Evolutionary conservation across 2,329 filamentous ascomycete genomes (phyloP).

Genomic region (Stemphylium beticola): DNA sequence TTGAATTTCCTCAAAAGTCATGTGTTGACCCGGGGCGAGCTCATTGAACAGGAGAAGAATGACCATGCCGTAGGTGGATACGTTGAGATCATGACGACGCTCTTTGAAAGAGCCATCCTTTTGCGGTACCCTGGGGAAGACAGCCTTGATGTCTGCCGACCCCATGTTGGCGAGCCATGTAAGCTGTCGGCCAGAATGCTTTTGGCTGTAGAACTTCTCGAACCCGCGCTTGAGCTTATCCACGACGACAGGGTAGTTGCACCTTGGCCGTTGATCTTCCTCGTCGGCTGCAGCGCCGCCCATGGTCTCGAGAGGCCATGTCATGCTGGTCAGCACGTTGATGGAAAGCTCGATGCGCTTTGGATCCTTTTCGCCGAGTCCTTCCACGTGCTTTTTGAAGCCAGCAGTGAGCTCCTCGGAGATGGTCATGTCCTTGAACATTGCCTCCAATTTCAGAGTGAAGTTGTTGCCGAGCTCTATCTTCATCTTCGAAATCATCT

Average conservation of each 20-base stretch:
- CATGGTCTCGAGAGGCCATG: conserved; percentile 93
- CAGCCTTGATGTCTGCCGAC: conserved; percentile 83
- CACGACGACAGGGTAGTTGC: conserved; percentile 77
- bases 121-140: conserved; percentile 73
- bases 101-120: conserved; percentile 71
- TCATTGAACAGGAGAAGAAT: conserved; percentile 91
- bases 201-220: conserved; percentile 83
- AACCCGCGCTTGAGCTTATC: conserved; percentile 81
- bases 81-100: conserved; percentile 85
- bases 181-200: conserved; percentile 85
- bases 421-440: conserved; percentile 95
- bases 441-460: conserved; percentile 89
- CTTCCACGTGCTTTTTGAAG: conserved; percentile 75
- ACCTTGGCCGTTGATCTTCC: conserved; percentile 56
- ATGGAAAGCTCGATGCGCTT: conserved; percentile 79
- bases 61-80: conserved; percentile 91
- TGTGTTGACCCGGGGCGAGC: conserved; percentile 57
- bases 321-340: conserved; percentile 88
- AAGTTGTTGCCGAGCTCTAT: conserved; percentile 94
- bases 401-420: conserved; percentile 81
- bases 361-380: conserved; percentile 61
- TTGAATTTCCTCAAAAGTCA: conserved; percentile 79
- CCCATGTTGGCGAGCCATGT: conserved; percentile 82
- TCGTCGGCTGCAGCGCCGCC: conserved; percentile 61
- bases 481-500: conserved; percentile 97